A percentile compares a stretch with the other conserved stretches of the same genome.
These are phyloP conservation scores for Xerocomellus amylosporus DNA, from an alignment of 768 basidiomycete species.

Conservation along the genomic window DNA sequence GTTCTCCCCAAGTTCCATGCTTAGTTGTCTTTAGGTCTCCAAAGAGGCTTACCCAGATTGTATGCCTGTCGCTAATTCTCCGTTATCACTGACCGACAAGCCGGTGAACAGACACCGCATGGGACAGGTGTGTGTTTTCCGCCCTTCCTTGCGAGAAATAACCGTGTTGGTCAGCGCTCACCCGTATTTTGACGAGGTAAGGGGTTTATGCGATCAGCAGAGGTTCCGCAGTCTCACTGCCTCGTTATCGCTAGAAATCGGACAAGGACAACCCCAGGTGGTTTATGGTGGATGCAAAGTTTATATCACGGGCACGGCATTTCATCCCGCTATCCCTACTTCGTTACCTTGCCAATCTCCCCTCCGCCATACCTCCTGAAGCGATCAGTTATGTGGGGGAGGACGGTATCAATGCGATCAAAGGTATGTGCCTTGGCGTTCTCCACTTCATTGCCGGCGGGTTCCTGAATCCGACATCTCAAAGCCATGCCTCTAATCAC, in stretches of 20 bases:
- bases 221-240: background rate
- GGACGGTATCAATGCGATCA: conserved; percentile 59
- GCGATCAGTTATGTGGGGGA: conserved; percentile 66
- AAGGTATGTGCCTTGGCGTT: conserved; percentile 42
- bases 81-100: conserved; percentile 3
- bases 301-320: conserved; percentile 59
- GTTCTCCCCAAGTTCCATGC: background rate
- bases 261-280: conserved; percentile 74
- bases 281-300: conserved; percentile 88
- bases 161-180: conserved; percentile 45
- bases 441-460: background rate
- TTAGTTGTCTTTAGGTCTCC: conserved; percentile 48
- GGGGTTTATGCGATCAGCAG: conserved; percentile 16
- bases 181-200: conserved; percentile 77
- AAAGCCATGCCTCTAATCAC: conserved; percentile 77
- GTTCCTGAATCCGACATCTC: conserved; percentile 12
- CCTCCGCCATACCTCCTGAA: conserved; percentile 40
- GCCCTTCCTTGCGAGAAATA: conserved; percentile 1
- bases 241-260: conserved; percentile 57
- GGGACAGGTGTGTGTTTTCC: conserved; percentile 64
- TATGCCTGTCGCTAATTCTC: conserved; percentile 38
- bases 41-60: conserved; percentile 90
- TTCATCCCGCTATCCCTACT: conserved; percentile 80
- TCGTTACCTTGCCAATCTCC: conserved; percentile 52
- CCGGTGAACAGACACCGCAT: conserved; percentile 69